phyloP scores from a whole-genome alignment of 164 flowering plant genomes.

The Umbilicus rupestris region DNA sequence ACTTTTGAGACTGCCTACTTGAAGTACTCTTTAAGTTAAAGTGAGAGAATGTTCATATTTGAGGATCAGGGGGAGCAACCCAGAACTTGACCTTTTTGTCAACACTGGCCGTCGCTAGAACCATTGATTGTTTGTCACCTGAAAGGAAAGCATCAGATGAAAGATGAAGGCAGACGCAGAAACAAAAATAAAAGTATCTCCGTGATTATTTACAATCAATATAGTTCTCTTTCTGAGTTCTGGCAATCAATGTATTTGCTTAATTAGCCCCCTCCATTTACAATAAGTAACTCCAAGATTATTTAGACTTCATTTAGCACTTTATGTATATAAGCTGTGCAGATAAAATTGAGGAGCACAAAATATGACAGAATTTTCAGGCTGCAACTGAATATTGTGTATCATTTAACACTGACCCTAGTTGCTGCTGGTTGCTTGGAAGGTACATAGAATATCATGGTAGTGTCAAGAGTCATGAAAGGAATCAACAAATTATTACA shows the following conservation, averaged over 20 bases:
- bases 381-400: not conserved
- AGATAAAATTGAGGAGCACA: no score
- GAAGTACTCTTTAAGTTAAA: not conserved
- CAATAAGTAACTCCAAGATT: not conserved
- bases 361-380: not conserved
- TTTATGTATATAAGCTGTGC: not conserved
- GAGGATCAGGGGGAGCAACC: slow-evolving; percentile 46
- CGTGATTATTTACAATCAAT: no score
- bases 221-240: no score
- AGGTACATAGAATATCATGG: not conserved
- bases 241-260: no score
- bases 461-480: not conserved
- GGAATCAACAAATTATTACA: not conserved
- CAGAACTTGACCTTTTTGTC: slow-evolving; percentile 96
- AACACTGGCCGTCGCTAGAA: slow-evolving; percentile 66
- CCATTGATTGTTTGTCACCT: slow-evolving; percentile 37
- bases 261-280: no score
- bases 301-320: not conserved
- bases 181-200: not conserved
- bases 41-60: slow-evolving; percentile 12
- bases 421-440: not conserved
- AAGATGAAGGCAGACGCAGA: not conserved
- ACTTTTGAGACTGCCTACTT: not conserved
- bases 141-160: slow-evolving; percentile 9
- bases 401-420: not conserved